Base-by-base conservation (phyloP, 2,329 filamentous ascomycete species). In the Fusarium solani-melongenae region DNA sequence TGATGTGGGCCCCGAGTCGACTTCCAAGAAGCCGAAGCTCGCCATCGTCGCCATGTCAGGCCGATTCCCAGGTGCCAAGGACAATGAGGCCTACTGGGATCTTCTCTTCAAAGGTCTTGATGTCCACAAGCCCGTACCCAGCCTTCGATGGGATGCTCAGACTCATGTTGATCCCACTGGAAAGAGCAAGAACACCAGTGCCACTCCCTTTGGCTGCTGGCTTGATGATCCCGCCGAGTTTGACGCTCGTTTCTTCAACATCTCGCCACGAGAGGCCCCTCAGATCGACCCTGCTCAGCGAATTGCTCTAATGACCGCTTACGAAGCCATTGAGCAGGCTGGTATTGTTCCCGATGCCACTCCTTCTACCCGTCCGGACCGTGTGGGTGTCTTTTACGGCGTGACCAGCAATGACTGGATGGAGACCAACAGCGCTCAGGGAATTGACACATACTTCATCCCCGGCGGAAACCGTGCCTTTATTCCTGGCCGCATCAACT, bases 401-500 rank as follows among this genome's bases (percentile, higher is more conserved):
- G 90, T 93, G 78, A 93, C 93, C 2, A 93, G 91, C 60, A 92
- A 95, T 70, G 93, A 95, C 78, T 95, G 91, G 88, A 88, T 91
- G 83, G 93, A 95, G 88, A 90, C 93, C 66, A 95, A 95, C 79
- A 90, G 89, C 11, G 89, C 89, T 0, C 91, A 95, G 77, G 90
- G 93, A 7, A 84, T 90, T n/a, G 85, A 86, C 63, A 89, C 87
- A 0, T 89, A 90, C 76, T 88, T 81, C 73, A 87, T 90, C 51
- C 85, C 88, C 0, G 74, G 74, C 1, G 74, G 74, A 2, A 75
- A 77, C 27, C 82, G 88, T 20, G 88, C 87, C 0, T 90, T 90
- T 64, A 84, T 80, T 0, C 84, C 85, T 0, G 88, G 88, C 0
- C 84, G 88, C 90, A 92, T 94, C 79, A 94, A 94, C 82, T 94